phyloP scores from a whole-genome alignment of 129 eudicot species.

The Chrysanthemum makinoi region DNA sequence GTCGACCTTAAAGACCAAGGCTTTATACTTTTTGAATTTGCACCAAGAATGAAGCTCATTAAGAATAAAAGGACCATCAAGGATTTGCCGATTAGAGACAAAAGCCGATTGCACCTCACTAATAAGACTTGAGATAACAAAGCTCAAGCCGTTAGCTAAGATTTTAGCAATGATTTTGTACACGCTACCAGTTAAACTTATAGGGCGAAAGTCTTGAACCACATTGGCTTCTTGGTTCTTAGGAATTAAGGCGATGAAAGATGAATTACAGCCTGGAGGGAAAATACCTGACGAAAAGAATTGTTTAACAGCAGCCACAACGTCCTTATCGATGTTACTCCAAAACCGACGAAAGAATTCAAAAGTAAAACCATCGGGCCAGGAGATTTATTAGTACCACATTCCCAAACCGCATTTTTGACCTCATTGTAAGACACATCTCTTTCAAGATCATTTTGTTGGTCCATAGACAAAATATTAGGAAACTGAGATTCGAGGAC shows the following conservation, averaged over 20 bases:
- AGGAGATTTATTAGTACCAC: not conserved
- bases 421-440: no score
- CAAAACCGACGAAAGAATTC: not conserved
- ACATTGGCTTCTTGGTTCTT: not conserved
- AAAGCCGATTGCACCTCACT: not conserved
- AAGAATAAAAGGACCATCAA: not conserved
- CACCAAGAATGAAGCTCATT: not conserved
- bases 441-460: no score
- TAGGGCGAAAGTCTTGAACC: not conserved
- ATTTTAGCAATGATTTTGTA: no score
- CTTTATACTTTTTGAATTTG: not conserved
- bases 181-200: no score
- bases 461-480: no score
- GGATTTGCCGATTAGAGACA: not conserved
- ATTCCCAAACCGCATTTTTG: no score
- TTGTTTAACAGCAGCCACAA: not conserved
- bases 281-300: not conserved
- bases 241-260: not conserved
- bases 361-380: not conserved
- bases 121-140: no score
- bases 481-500: not conserved
- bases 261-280: not conserved
- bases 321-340: not conserved
- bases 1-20: not conserved
- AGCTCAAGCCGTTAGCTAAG: no score